These are phyloP conservation scores for Fraxinus ornus DNA, from an alignment of 305 asterid species.

Conservation along the genomic window DNA sequence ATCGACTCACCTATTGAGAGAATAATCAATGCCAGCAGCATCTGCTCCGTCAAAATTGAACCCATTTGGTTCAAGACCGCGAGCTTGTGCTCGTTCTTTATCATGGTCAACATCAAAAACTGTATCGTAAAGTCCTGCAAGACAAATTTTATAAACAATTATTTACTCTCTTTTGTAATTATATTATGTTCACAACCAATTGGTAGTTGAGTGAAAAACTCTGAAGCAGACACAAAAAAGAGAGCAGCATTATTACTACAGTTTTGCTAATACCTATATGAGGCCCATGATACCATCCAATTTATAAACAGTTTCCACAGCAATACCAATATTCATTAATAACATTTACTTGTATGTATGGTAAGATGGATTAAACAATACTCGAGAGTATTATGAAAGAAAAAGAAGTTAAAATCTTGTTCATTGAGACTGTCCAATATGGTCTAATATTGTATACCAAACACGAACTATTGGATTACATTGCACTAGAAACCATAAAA, in stretches of 20 bases:
- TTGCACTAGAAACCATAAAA: background rate
- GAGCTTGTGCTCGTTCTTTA: constrained; percentile 70
- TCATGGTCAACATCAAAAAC: constrained; percentile 96
- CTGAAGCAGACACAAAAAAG: background rate
- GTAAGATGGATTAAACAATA: background rate
- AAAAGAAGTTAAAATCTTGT: background rate
- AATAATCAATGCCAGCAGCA: constrained; percentile 92
- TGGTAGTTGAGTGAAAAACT: background rate
- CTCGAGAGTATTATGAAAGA: background rate
- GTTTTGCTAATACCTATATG: background rate
- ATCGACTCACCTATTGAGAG: constrained; percentile 73
- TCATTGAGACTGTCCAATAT: background rate
- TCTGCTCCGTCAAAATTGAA: constrained; percentile 96
- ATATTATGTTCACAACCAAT: background rate
- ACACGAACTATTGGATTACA: background rate
- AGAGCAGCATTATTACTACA: background rate
- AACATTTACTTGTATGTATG: background rate
- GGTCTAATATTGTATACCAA: background rate
- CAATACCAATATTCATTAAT: background rate
- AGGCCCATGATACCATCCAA: background rate
- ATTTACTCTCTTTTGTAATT: background rate
- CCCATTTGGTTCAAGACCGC: constrained; percentile 89
- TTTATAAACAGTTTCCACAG: background rate
- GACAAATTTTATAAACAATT: background rate
- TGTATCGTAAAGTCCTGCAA: constrained; percentile 86